These are phyloP conservation scores for Ilex asprella DNA, from an alignment of 257 asterid species.

Conservation along the genomic window DNA sequence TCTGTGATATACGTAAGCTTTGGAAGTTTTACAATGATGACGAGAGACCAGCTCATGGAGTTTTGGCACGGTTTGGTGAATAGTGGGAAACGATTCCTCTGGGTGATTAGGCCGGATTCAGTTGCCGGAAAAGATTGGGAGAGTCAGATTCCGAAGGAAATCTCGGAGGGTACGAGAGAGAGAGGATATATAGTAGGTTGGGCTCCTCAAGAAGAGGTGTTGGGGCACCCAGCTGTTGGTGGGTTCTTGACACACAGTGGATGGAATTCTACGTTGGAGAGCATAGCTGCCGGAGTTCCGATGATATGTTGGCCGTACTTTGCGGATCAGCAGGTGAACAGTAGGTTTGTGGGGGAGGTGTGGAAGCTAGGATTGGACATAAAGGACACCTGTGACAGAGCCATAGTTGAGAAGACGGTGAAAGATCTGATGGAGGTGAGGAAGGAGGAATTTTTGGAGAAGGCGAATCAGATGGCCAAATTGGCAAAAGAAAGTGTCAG, in stretches of 20 bases:
- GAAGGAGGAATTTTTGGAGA: constrained; percentile 30
- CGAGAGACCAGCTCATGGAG: constrained; percentile 32
- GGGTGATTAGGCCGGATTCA: constrained; percentile 51
- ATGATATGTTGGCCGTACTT: constrained; percentile 58
- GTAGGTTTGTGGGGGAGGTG: constrained; percentile 41
- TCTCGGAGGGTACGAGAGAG: constrained; percentile 20
- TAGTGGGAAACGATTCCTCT: constrained; percentile 32
- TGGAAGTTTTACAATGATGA: constrained; percentile 34
- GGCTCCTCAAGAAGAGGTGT: constrained; percentile 52
- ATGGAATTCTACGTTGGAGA: constrained; percentile 51
- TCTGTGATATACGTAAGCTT: constrained; percentile 53
- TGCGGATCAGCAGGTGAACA: constrained; percentile 41
- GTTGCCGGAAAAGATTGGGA: constrained; percentile 17
- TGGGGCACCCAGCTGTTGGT: constrained; percentile 26
- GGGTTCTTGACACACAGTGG: constrained; percentile 53
- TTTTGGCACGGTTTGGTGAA: constrained; percentile 52
- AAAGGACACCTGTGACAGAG: constrained; percentile 48
- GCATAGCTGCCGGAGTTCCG: constrained; percentile 33
- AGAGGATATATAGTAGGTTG: constrained; percentile 44
- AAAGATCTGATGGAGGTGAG: constrained; percentile 46
- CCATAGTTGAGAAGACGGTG: constrained; percentile 36
- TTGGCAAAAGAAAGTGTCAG: constrained; percentile 23
- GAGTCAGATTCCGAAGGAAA: constrained; percentile 18
- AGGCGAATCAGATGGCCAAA: constrained; percentile 29
- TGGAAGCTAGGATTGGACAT: constrained; percentile 57